Percentiles rank a stretch among this genome's conserved stretches.
Conservation (phyloP, 306 rosid genomes). For the Casuarina glauca region DNA sequence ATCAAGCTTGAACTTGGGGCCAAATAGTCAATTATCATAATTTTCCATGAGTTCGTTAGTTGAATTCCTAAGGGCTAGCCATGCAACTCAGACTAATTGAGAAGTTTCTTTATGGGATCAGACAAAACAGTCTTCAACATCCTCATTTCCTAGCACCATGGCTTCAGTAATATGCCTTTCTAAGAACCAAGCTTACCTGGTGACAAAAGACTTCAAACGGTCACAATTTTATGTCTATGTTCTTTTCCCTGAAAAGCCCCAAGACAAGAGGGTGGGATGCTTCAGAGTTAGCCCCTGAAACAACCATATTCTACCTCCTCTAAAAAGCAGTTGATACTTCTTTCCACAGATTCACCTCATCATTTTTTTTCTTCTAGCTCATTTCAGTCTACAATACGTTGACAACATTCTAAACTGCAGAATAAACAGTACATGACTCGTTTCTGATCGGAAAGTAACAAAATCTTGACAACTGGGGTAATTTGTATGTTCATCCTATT, state of each 20-base stretch:
- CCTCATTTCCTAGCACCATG: slow-evolving; percentile 7
- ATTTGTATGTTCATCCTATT: not conserved
- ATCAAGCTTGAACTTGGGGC: slow-evolving; percentile 13
- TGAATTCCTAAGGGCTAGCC: slow-evolving; percentile 3
- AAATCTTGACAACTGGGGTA: not conserved
- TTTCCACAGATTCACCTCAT: not conserved
- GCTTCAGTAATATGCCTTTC: not conserved
- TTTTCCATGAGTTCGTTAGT: slow-evolving; percentile 7
- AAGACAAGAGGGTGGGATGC: not conserved
- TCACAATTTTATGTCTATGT: not conserved
- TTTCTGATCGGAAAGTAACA: not conserved
- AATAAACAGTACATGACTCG: not conserved
- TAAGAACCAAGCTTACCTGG: not conserved
- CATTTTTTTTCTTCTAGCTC: not conserved
- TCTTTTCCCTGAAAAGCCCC: not conserved
- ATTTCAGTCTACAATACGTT: not conserved
- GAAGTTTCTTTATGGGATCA: slow-evolving; percentile 1
- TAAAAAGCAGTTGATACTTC: not conserved
- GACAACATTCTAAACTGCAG: not conserved
- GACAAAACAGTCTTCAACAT: not conserved
- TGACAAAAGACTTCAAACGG: not conserved
- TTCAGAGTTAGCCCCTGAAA: not conserved
- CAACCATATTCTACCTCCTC: not conserved
- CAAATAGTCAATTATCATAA: slow-evolving; percentile 10
- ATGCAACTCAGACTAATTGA: slow-evolving; percentile 11